Base-by-base conservation (phyloP, 768 basidiomycete species). In the Suillus subalutaceus region DNA sequence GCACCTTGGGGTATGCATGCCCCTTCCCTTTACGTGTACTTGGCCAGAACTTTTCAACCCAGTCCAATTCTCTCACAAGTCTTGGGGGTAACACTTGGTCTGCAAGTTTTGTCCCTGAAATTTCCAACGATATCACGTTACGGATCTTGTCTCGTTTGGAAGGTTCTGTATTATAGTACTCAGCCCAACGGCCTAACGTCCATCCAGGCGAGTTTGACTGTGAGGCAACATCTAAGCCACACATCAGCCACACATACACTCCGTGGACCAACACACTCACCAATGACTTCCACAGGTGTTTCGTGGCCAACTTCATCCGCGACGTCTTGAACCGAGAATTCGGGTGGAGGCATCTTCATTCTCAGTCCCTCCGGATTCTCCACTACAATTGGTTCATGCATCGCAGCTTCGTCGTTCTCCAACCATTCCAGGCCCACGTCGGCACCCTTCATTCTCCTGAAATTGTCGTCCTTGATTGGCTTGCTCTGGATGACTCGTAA, bases 31-130 rank as follows among this genome's bases (percentile, higher is more conserved):
- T 91, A 71, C 88, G 86, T 57, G 87, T 88, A 65, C 83, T 84
- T 0, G 96, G 96, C 97, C 97, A 99, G 76, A 90, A 93, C 67
- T 91, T 92, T 75, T 97, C 95, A 7, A 98, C 97, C 97, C 97
- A 99, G 72, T 98, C 97, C 69, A 98, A 76, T 64, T 98, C 93
- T 62, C 92, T 84, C 44, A 93, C 92, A 30, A 98, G 77, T 67
- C 87, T 86, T 2, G 97, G 97, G 4, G 96, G 95, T 3, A 88
- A 78, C 30, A 99, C 88, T 75, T 85, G 84, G 69, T 92, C 87
- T 10, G 90, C 91, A 8, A 99, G 83, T 61, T 86, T 81, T 4
- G 94, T 95, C 8, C 93, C 94, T 2, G 93, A 93, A 32, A 99
- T 90, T 76, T 99, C 97, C 60, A 99, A 80, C 3, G 94, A 96